Percentiles rank a stretch among this genome's conserved stretches.
phyloP scores from a whole-genome alignment of 139 green algal genomes.

The Chlamydomonas asymmetrica region DNA sequence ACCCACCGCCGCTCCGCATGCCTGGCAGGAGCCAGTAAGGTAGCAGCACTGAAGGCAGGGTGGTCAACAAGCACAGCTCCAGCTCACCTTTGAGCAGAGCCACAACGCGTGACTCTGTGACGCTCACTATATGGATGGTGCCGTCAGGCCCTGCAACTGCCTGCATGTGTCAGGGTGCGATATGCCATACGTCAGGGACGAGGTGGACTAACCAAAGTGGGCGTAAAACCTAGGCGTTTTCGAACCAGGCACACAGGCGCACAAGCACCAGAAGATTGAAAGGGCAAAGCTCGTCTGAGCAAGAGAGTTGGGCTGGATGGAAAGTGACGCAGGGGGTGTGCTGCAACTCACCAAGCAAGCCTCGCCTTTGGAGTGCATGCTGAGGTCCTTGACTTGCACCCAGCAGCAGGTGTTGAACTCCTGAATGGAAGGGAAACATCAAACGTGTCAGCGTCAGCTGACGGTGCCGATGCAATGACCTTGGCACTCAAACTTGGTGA shows the following conservation, averaged over 20 bases:
- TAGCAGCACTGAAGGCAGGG: neutral
- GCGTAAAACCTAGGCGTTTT: too few relatives aligned
- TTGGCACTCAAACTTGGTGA: too few relatives aligned
- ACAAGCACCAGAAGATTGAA: neutral
- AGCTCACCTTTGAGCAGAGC: slow-evolving; percentile 38
- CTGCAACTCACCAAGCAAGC: too few relatives aligned
- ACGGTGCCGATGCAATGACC: too few relatives aligned
- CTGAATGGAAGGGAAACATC: too few relatives aligned
- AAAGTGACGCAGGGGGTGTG: neutral
- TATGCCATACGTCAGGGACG: neutral
- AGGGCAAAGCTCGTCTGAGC: neutral
- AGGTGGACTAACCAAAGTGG: neutral
- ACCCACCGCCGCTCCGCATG: neutral
- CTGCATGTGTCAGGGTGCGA: slow-evolving; percentile 24
- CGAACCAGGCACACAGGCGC: neutral
- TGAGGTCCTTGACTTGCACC: too few relatives aligned
- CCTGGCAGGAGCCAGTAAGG: neutral
- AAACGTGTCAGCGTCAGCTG: too few relatives aligned
- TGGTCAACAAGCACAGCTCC: neutral
- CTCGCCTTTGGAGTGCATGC: too few relatives aligned
- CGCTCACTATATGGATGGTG: slow-evolving; percentile 67
- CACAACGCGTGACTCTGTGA: slow-evolving; percentile 56
- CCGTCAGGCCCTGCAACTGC: slow-evolving; percentile 56
- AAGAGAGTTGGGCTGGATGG: neutral
- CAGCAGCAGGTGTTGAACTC: too few relatives aligned